A percentile compares a stretch with the other conserved stretches of the same genome.
phyloP scores from a whole-genome alignment of 1,139 yeast species.

The Candida gigantensis region DNA sequence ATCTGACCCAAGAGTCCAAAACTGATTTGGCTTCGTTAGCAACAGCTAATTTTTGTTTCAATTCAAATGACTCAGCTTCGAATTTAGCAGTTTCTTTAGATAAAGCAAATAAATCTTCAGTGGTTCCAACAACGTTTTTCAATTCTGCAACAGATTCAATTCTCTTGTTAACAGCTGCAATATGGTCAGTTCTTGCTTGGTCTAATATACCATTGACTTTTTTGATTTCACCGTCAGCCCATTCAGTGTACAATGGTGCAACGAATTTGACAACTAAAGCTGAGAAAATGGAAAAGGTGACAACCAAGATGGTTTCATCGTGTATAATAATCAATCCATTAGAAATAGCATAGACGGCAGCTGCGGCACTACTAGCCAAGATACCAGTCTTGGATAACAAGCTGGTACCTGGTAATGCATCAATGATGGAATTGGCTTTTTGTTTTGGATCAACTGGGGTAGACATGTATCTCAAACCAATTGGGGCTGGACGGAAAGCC shows the following conservation, averaged over 20 bases:
- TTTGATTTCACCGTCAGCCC: constrained; percentile 91
- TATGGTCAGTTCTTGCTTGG: constrained; percentile 87
- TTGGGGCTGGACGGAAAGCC: constrained; percentile 49
- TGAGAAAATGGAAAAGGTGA: constrained; percentile 76
- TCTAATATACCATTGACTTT: constrained; percentile 80
- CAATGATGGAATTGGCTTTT: constrained; percentile 86
- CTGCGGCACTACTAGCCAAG: constrained; percentile 93
- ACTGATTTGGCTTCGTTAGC: constrained; percentile 92
- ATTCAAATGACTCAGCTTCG: constrained; percentile 91
- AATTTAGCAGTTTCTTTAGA: constrained; percentile 96
- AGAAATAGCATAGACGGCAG: constrained; percentile 89
- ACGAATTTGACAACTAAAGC: constrained; percentile 80
- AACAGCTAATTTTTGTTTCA: constrained; percentile 86
- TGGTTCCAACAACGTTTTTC: constrained; percentile 88
- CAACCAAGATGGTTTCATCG: constrained; percentile 87
- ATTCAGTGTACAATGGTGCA: constrained; percentile 92
- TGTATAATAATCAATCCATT: constrained; percentile 90
- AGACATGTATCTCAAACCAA: constrained; percentile 66
- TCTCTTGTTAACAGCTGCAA: constrained; percentile 89
- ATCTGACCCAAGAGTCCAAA: constrained; percentile 98
- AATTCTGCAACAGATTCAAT: constrained; percentile 84
- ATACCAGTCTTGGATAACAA: constrained; percentile 90
- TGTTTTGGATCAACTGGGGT: constrained; percentile 81
- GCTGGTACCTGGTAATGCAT: constrained; percentile 91
- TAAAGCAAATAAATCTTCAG: constrained; percentile 87